Percentiles rank a stretch among this genome's conserved stretches.
phyloP scores from a whole-genome alignment of 208 protist genomes.

The Leptomonas seymouri region DNA sequence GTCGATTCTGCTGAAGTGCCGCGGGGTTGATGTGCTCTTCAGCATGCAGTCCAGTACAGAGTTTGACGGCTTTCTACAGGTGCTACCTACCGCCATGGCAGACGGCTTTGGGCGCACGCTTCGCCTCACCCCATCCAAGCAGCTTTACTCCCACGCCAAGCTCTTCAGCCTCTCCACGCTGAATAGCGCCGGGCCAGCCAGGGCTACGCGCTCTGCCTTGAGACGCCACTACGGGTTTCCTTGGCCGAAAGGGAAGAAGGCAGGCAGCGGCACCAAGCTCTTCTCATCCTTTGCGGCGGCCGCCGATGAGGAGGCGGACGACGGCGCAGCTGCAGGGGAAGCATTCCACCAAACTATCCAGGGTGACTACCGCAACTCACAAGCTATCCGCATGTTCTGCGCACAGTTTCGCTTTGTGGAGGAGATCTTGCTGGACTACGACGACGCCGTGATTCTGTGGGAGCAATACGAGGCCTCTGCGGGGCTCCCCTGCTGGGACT shows the following conservation, averaged over 20 bases:
- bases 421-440: constrained; percentile 65
- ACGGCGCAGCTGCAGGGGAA: neutral
- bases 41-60: constrained; percentile 52
- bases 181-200: neutral
- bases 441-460: constrained; percentile 43
- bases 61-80: constrained; percentile 44
- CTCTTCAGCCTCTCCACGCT: constrained; percentile 26
- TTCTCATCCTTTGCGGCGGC: constrained; percentile 8
- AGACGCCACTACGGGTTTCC: constrained; percentile 15
- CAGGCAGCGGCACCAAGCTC: constrained; percentile 2
- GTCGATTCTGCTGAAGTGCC: constrained; percentile 51
- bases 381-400: constrained; percentile 29
- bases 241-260: constrained; percentile 5
- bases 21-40: constrained; percentile 52
- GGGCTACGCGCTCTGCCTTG: constrained; percentile 1
- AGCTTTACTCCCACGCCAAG: constrained; percentile 55
- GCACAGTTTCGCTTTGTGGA: constrained; percentile 64
- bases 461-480: constrained; percentile 6
- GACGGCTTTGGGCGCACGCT: constrained; percentile 36
- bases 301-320: constrained; percentile 4
- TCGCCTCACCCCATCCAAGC: constrained; percentile 36
- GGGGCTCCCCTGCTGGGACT: constrained; percentile 15
- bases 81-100: constrained; percentile 16
- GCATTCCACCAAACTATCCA: constrained; percentile 10
- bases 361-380: constrained; percentile 14